These are phyloP conservation scores for Paracoccidioides lutzii DNA, from an alignment of 2,329 filamentous ascomycete genomes.

Conservation along the genomic window DNA sequence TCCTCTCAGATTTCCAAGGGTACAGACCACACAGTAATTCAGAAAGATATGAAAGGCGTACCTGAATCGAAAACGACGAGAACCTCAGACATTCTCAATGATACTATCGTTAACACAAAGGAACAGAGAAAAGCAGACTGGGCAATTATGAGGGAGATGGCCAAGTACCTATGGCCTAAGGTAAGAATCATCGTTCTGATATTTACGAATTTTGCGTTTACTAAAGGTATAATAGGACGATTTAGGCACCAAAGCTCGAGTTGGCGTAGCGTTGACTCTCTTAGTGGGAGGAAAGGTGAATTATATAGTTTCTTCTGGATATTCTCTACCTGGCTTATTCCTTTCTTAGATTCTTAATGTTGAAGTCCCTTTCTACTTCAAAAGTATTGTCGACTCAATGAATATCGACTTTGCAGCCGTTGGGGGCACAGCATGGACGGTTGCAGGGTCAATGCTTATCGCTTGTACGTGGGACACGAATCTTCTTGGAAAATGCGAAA, in stretches of 20 bases:
- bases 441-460: conserved; percentile 84
- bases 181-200: conserved; percentile 18
- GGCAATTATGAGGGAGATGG: conserved; percentile 98
- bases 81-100: conserved; percentile 48
- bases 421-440: conserved; percentile 77
- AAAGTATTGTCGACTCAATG: conserved; percentile 94
- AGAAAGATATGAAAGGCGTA: conserved; percentile 8
- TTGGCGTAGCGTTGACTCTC: conserved; percentile 69
- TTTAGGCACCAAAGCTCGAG: conserved; percentile 67
- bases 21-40: not conserved
- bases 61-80: conserved; percentile 19
- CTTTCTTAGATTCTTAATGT: conserved; percentile 62
- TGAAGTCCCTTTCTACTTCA: conserved; percentile 98
- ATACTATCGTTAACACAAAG: conserved; percentile 55
- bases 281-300: conserved; percentile 73
- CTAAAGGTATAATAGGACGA: conserved; percentile 42
- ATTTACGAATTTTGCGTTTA: not conserved
- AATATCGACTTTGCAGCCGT: conserved; percentile 81
- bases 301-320: not conserved
- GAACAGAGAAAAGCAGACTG: conserved; percentile 95
- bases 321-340: conserved; percentile 10
- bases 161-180: conserved; percentile 90
- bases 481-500: not conserved
- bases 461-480: conserved; percentile 45
- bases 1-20: not conserved